Percentiles rank a stretch among this genome's conserved stretches.
These are phyloP conservation scores for Herpetomonas samuelpessoai DNA, from an alignment of 208 protist species.

Conservation along the genomic window DNA sequence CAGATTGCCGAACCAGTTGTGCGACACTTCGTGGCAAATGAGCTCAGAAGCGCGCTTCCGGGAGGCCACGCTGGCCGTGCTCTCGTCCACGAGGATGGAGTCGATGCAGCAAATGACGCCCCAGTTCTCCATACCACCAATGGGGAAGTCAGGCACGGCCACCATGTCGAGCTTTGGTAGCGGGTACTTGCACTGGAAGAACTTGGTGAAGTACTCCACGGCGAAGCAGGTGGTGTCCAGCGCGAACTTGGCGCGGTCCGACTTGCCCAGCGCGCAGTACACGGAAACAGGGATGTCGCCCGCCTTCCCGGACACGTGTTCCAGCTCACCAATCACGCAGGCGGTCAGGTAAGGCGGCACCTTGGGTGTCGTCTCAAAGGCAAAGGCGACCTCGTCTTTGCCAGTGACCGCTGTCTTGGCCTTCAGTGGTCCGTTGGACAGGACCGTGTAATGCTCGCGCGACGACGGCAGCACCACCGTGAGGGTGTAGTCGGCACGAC, in stretches of 20 bases:
- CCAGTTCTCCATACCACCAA: conserved; percentile 98
- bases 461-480: conserved; percentile 69
- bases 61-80: conserved; percentile 41
- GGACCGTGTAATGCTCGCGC: conserved; percentile 68
- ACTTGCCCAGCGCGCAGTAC: conserved; percentile 75
- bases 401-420: conserved; percentile 29
- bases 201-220: conserved; percentile 83
- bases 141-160: conserved; percentile 94
- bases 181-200: conserved; percentile 91
- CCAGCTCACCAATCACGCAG: conserved; percentile 94
- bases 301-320: conserved; percentile 57
- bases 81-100: conserved; percentile 77
- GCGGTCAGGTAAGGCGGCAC: conserved; percentile 97
- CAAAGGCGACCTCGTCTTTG: conserved; percentile 28
- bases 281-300: conserved; percentile 71
- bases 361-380: conserved; percentile 84
- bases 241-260: conserved; percentile 64
- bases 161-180: conserved; percentile 98
- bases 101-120: conserved; percentile 95
- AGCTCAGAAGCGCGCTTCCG: conserved; percentile 87
- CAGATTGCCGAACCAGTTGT: conserved; percentile 99
- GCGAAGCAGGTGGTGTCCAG: conserved; percentile 73
- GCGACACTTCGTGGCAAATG: conserved; percentile 96
- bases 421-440: conserved; percentile 67
- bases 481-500: conserved; percentile 95